Percentiles rank a stretch among this genome's conserved stretches.
These are phyloP conservation scores for Cryphonectria nitschkei DNA, from an alignment of 2,329 filamentous ascomycete species.

Conservation along the genomic window DNA sequence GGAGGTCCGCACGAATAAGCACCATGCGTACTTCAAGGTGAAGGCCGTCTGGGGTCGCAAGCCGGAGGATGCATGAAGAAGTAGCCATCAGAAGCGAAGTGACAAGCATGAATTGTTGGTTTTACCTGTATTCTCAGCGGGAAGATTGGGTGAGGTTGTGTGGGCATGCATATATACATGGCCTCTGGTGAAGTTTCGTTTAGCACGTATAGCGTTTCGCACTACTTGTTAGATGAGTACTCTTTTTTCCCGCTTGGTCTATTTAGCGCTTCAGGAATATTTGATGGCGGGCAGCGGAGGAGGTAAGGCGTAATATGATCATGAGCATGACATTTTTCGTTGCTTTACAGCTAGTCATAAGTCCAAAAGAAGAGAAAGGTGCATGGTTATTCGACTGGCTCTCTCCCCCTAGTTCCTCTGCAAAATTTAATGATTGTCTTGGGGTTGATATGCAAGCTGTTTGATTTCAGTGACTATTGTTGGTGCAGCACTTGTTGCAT, in stretches of 20 bases:
- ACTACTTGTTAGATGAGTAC: neutral
- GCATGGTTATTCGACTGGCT: neutral
- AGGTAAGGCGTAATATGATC: neutral
- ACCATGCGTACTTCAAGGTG: constrained; percentile 38
- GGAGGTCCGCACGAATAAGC: constrained; percentile 36
- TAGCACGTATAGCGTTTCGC: neutral
- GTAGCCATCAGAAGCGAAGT: too few species aligned
- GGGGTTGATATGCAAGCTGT: neutral
- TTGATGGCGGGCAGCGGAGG: neutral
- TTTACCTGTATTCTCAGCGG: neutral
- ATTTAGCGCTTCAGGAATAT: neutral
- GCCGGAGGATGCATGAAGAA: constrained; percentile 22
- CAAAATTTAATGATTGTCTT: neutral
- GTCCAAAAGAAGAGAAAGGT: neutral
- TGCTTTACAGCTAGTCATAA: neutral
- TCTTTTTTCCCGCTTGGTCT: neutral
- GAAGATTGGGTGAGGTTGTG: too few species aligned
- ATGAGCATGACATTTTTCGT: neutral
- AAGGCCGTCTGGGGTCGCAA: constrained; percentile 38
- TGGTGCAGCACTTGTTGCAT: too few species aligned
- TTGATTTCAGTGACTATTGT: too few species aligned
- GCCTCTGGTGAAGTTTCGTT: neutral
- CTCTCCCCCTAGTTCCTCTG: neutral
- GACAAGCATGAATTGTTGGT: neutral
- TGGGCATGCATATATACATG: neutral